A percentile compares a stretch with the other conserved stretches of the same genome.
phyloP scores from a whole-genome alignment of 176 grass and related monocot species.

The maize (Zea mays) region DNA sequence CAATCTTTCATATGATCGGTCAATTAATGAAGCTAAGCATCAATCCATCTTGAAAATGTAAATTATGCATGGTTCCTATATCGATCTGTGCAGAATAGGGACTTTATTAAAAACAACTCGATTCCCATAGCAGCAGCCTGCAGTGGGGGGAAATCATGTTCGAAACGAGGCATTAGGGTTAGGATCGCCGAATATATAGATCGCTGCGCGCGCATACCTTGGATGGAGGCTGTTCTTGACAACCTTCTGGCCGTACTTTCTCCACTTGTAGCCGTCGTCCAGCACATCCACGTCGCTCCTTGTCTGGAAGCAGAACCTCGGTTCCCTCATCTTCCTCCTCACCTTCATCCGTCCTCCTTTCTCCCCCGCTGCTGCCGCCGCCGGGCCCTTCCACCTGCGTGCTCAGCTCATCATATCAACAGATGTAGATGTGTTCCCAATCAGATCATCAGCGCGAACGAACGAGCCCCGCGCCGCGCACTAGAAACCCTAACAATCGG shows the following conservation, averaged over 20 bases:
- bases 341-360: slow-evolving; percentile 61
- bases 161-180: slow-evolving; percentile 8
- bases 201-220: slow-evolving; percentile 40
- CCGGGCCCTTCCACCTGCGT: slow-evolving; percentile 68
- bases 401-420: neutral
- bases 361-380: slow-evolving; percentile 38
- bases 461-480: neutral
- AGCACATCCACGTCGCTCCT: slow-evolving; percentile 83
- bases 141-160: neutral
- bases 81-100: neutral
- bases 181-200: neutral
- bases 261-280: slow-evolving; percentile 89
- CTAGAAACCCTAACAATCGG: slow-evolving; percentile 31
- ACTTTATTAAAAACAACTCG: too few relatives aligned
- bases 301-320: slow-evolving; percentile 87
- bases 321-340: slow-evolving; percentile 82
- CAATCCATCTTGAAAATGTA: neutral
- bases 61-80: neutral
- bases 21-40: neutral
- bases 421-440: neutral
- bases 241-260: slow-evolving; percentile 87
- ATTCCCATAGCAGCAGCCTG: too few relatives aligned
- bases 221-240: slow-evolving; percentile 87
- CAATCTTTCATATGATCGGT: neutral
- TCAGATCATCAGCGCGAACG: neutral